Evolutionary conservation across 495 filamentous ascomycete species (phyloP).

Genomic region (Hyaloscypha finlandica): DNA sequence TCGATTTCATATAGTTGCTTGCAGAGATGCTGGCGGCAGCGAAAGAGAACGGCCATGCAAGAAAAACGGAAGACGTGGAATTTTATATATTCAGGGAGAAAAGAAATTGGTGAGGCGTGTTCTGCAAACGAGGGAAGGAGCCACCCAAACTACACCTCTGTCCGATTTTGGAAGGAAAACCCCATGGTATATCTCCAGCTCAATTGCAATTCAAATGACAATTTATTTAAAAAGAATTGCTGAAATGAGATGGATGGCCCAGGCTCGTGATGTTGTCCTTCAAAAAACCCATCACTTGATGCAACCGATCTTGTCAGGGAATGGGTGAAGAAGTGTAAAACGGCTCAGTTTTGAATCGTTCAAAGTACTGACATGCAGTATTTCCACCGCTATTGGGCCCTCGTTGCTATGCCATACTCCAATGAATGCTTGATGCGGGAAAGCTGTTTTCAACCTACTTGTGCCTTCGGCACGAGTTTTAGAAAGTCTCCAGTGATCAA

Average conservation of each 20-base stretch:
- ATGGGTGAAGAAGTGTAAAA: neutral
- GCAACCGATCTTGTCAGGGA: neutral
- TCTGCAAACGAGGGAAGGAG: neutral
- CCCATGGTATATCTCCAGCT: no score
- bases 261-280: neutral
- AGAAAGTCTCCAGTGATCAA: neutral
- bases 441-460: neutral
- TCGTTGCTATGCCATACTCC: constrained; percentile 1
- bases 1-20: neutral
- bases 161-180: neutral
- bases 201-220: no score
- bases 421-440: neutral
- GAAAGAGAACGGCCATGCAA: neutral
- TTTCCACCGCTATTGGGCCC: neutral
- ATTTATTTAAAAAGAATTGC: no score
- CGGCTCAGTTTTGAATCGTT: neutral
- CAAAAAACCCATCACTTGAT: neutral
- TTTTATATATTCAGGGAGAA: no score
- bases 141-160: neutral
- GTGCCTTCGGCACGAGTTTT: neutral
- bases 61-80: no score
- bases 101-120: no score
- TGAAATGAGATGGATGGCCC: no score
- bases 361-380: neutral
- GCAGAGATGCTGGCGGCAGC: neutral